Base-by-base conservation (phyloP, 2,329 filamentous ascomycete genomes). In the Pseudocercospora crystallina region DNA sequence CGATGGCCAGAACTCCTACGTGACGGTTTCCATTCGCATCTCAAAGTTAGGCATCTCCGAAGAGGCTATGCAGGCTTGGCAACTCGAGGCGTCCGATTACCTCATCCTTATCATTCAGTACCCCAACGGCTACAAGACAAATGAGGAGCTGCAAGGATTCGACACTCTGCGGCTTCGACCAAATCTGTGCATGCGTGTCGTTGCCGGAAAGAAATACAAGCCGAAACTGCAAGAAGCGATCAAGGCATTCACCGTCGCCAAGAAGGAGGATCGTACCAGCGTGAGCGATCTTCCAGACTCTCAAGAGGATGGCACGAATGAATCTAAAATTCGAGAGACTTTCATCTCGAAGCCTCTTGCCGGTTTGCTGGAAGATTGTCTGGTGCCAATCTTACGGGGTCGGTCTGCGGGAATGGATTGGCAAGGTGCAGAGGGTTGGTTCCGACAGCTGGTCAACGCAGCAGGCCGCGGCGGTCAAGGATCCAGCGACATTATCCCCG, bases 41-140 rank as follows among this genome's bases (percentile, higher is more conserved):
- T 74, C 78, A 3, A 87, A 86, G 60, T 79, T 96, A 1, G 83
- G 80, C 0, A 80, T 96, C 10, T 86, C 88, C 0, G 78, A 85
- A 33, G 87, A 91, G 62, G 84, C 83, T 0, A 80, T 89, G 69
- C 78, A 86, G 62, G 87, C 90, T 1, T 96, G 90, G 90, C 79
- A 85, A 53, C 67, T 96, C 9, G 70, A 80, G 11, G 70, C 76
- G 0, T 69, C 76, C 0, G 85, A 90, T 31, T 91, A 92, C 62
- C 68, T 95, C 34, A 80, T 92, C 4, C 74, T 95, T 4, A 73
- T 96, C 15, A 78, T 94, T 37, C 79, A 80, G 32, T 87, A 87
- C 57, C 71, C 76, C 0, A 67, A 69, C n/a, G 76, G 74, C 0
- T 95, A 95, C 67, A 76, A 75, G 30, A 72, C 73, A 2, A 72